These are phyloP conservation scores for Picochlorum sp. DNA, from an alignment of 139 green algal genomes.

Conservation along the genomic window DNA sequence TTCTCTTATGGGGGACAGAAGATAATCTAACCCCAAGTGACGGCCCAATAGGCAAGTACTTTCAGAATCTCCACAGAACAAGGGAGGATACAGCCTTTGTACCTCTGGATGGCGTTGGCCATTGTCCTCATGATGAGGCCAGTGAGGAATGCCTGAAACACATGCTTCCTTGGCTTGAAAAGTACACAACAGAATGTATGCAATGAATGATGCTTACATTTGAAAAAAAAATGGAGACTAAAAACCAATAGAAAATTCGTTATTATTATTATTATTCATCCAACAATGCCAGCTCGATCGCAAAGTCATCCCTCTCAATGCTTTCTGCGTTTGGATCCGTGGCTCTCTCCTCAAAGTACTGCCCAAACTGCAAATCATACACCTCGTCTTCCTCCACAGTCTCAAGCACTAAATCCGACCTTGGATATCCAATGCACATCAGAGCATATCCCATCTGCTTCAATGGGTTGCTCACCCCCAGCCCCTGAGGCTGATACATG, in stretches of 20 bases:
- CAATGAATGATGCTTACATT: background rate
- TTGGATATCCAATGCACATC: slow-evolving; percentile 86
- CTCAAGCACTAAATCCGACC: slow-evolving; percentile 67
- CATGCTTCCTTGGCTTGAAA: slow-evolving; percentile 64
- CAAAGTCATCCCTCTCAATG: slow-evolving; percentile 40
- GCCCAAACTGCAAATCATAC: slow-evolving; percentile 95
- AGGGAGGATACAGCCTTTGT: slow-evolving; percentile 34
- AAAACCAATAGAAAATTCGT: background rate
- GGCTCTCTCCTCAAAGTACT: slow-evolving; percentile 59
- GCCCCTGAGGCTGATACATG: slow-evolving; percentile 44
- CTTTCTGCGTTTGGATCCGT: slow-evolving; percentile 45
- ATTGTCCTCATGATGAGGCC: slow-evolving; percentile 61
- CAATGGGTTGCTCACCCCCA: slow-evolving; percentile 53
- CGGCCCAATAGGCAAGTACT: slow-evolving; percentile 78
- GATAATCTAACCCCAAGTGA: slow-evolving; percentile 83
- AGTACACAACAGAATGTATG: background rate
- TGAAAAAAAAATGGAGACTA: background rate
- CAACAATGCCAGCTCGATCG: slow-evolving; percentile 4
- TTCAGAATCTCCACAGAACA: slow-evolving; percentile 36
- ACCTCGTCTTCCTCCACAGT: slow-evolving; percentile 89
- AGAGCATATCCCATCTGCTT: slow-evolving; percentile 79
- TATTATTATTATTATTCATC: slow-evolving; percentile 2
- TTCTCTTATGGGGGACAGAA: slow-evolving; percentile 79
- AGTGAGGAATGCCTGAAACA: slow-evolving; percentile 49
- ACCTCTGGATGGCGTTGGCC: slow-evolving; percentile 49